A percentile compares a stretch with the other conserved stretches of the same genome.
These are phyloP conservation scores for Acorus calamus DNA, from an alignment of 106 monocot species.

Conservation along the genomic window DNA sequence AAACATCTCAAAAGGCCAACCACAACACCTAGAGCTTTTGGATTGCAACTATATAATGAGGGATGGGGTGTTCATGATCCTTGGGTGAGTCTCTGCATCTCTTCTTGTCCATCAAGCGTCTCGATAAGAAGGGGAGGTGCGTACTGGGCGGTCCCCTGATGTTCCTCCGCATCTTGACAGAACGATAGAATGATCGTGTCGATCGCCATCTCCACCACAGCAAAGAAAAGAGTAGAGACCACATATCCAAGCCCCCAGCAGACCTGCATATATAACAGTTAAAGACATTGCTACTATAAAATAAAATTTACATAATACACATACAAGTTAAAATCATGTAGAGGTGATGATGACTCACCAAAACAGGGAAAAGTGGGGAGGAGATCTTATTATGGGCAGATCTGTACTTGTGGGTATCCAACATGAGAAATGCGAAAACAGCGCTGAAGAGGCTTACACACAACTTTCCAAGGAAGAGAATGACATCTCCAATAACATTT, in stretches of 20 bases:
- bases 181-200: slow-evolving; percentile 79
- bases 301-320: no score
- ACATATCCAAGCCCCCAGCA: slow-evolving; percentile 66
- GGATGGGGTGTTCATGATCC: slow-evolving; percentile 18
- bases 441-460: slow-evolving; percentile 90
- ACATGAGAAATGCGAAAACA: slow-evolving; percentile 94
- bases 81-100: slow-evolving; percentile 66
- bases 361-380: slow-evolving; percentile 89
- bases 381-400: slow-evolving; percentile 92
- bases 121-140: slow-evolving; percentile 71
- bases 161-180: slow-evolving; percentile 74
- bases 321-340: no score
- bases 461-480: slow-evolving; percentile 90
- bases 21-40: no score
- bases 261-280: slow-evolving; percentile 18
- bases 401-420: slow-evolving; percentile 90
- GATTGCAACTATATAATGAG: no score
- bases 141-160: slow-evolving; percentile 60
- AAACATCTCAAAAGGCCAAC: no score
- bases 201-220: slow-evolving; percentile 70
- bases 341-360: slow-evolving; percentile 38
- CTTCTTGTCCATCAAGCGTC: slow-evolving; percentile 57
- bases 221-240: slow-evolving; percentile 70
- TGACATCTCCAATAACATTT: slow-evolving; percentile 95
- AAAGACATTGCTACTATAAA: background rate